Base-by-base conservation (phyloP, 306 rosid genomes). In the Castanea sativa region DNA sequence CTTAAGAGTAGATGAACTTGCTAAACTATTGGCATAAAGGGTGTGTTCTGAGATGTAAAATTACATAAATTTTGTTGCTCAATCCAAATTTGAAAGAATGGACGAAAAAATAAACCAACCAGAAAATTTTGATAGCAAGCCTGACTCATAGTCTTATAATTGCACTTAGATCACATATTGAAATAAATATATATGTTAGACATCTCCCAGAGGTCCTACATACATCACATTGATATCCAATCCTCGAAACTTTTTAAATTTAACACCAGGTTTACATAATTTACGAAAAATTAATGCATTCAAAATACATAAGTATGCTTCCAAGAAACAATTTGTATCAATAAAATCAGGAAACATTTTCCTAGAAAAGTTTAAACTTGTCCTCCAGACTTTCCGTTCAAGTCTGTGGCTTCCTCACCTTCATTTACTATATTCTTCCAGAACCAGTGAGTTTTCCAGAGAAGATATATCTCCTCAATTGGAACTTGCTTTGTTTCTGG, bases 401-500 rank as follows among this genome's bases (percentile, higher is more conserved):
- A 16, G 45, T 15, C 76, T 25, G 21, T 70, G 45, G 52, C 80
- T 63, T 5, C 75, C 10, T 83, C 85, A 45, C 68, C 85, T 6
- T 82, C 79, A 80, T 73, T 69, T 6, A 93, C 87, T n/a, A 84
- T 7, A 11, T 80, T 83, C 85, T 87, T 91, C 98, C 99, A 96
- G 65, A 89, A 90, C 98, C 97, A 90, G 67, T 93, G 99, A 16
- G 75, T 89, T 81, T 96, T 88, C 83, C 88, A 96, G 3, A 93
- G 96, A 30, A 93, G 93, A 80, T 93, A 90, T 71, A 96, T 77
- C 85, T 93, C 99, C 74, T 96, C 99, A 2, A 96, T 93, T 1
- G 99, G 99, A 25, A 96, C 96, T 73, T 96, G 85, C 82, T 96
- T 96, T 29, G 99, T 96, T 73, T 96, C 99, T 0, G 99, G 99